These are phyloP conservation scores for Davidsoniella australis DNA, from an alignment of 2,329 filamentous ascomycete genomes.

Conservation along the genomic window DNA sequence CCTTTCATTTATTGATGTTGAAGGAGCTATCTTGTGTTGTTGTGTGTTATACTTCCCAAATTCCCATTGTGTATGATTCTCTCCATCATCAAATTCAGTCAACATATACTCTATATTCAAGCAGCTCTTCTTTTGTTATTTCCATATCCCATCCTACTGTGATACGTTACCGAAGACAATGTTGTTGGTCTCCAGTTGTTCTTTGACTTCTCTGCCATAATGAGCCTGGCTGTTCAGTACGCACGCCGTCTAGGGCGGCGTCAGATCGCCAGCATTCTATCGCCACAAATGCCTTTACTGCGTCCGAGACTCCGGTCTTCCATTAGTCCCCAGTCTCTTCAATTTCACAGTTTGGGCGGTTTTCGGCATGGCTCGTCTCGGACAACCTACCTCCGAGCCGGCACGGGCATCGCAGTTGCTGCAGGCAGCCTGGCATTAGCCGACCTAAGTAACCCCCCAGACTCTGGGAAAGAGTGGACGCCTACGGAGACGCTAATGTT, in stretches of 20 bases:
- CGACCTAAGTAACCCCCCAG: neutral
- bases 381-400: constrained; percentile 3
- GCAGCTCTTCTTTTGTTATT: neutral
- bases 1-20: no score
- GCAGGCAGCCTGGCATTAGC: constrained; percentile 3
- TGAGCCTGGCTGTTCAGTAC: constrained; percentile 10
- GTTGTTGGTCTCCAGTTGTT: neutral
- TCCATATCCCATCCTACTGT: neutral
- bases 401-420: neutral
- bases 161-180: neutral
- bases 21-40: no score
- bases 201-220: neutral
- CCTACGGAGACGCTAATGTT: constrained; percentile 63
- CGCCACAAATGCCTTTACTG: neutral
- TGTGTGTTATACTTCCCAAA: no score
- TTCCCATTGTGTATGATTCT: no score
- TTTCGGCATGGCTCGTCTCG: neutral
- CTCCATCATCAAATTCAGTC: no score
- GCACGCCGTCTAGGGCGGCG: neutral
- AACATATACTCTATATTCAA: no score
- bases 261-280: neutral
- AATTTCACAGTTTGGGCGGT: neutral
- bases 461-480: constrained; percentile 1
- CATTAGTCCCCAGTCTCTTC: neutral
- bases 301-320: neutral